These are phyloP conservation scores for Fragilaria crotonensis DNA, from an alignment of 108 stramenopile species.

Conservation along the genomic window DNA sequence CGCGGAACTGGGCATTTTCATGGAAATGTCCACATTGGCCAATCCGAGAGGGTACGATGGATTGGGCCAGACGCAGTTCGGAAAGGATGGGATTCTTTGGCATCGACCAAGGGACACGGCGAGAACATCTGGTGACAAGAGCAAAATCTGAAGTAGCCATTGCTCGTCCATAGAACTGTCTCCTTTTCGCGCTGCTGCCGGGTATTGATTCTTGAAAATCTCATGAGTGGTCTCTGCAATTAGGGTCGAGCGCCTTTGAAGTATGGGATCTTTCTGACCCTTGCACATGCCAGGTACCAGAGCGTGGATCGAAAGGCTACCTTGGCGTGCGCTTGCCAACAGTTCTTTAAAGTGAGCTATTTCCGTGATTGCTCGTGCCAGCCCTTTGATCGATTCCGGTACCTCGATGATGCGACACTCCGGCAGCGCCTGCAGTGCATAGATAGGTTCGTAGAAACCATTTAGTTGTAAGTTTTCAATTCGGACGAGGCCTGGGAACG, in stretches of 20 bases:
- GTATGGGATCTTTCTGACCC: slow-evolving; percentile 26
- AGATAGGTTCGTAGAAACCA: slow-evolving; percentile 24
- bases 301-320: slow-evolving; percentile 34
- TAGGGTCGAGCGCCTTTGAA: slow-evolving; percentile 20
- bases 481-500: slow-evolving; percentile 39
- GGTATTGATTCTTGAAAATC: slow-evolving; percentile 25
- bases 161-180: background rate
- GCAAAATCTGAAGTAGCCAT: slow-evolving; percentile 46
- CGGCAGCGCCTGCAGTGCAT: slow-evolving; percentile 43
- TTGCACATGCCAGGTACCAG: slow-evolving; percentile 47
- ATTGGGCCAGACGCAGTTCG: slow-evolving; percentile 34
- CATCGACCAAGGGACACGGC: slow-evolving; percentile 28
- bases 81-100: background rate
- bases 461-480: slow-evolving; percentile 5
- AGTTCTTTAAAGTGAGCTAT: background rate
- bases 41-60: slow-evolving; percentile 27
- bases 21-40: slow-evolving; percentile 41
- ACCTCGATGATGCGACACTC: slow-evolving; percentile 25
- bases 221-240: slow-evolving; percentile 23
- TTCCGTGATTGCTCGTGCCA: slow-evolving; percentile 23
- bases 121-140: slow-evolving; percentile 31
- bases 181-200: slow-evolving; percentile 20
- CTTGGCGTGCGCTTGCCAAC: slow-evolving; percentile 23
- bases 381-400: slow-evolving; percentile 40
- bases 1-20: slow-evolving; percentile 46